phyloP scores from a whole-genome alignment of 2,329 filamentous ascomycete genomes.

The Myriosclerotinia scirpicola region DNA sequence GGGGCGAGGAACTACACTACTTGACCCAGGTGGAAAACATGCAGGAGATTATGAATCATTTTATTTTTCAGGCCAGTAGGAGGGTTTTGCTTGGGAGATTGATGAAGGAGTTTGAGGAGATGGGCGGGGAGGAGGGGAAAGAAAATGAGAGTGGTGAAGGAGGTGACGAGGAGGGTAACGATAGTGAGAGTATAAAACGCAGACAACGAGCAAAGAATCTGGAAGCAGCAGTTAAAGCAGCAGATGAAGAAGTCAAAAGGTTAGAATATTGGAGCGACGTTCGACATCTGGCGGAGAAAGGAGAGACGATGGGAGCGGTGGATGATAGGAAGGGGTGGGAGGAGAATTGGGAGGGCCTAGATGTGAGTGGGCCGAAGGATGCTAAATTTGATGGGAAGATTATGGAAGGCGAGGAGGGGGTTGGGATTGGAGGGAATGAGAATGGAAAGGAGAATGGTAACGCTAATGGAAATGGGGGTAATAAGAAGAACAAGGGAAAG shows the following conservation, averaged over 20 bases:
- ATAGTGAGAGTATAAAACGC: slow-evolving; percentile 39
- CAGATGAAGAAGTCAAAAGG: slow-evolving; percentile 75
- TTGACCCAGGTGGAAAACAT: slow-evolving; percentile 67
- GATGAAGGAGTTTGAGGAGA: slow-evolving; percentile 60
- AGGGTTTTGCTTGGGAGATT: slow-evolving; percentile 72
- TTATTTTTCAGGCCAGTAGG: slow-evolving; percentile 87
- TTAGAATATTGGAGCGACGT: slow-evolving; percentile 89
- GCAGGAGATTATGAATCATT: slow-evolving; percentile 79
- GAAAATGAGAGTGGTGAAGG: slow-evolving; percentile 28
- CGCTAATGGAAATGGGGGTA: slow-evolving; percentile 23
- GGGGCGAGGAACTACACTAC: slow-evolving; percentile 71
- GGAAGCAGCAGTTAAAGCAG: slow-evolving; percentile 70
- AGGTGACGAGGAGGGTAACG: neutral
- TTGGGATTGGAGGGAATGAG: slow-evolving; percentile 22
- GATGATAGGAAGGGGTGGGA: slow-evolving; percentile 38
- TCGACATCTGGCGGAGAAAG: slow-evolving; percentile 61
- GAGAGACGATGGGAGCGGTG: slow-evolving; percentile 41
- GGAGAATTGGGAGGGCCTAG: slow-evolving; percentile 37
- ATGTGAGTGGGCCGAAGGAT: slow-evolving; percentile 38
- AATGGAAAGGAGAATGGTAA: slow-evolving; percentile 25
- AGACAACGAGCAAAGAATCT: slow-evolving; percentile 62
- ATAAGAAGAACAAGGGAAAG: neutral
- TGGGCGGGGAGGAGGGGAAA: slow-evolving; percentile 47
- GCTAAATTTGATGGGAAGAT: slow-evolving; percentile 34
- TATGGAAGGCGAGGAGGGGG: slow-evolving; percentile 28